Evolutionary conservation across 257 asterid species (phyloP).

Genomic region (Haberlea rhodopensis): DNA sequence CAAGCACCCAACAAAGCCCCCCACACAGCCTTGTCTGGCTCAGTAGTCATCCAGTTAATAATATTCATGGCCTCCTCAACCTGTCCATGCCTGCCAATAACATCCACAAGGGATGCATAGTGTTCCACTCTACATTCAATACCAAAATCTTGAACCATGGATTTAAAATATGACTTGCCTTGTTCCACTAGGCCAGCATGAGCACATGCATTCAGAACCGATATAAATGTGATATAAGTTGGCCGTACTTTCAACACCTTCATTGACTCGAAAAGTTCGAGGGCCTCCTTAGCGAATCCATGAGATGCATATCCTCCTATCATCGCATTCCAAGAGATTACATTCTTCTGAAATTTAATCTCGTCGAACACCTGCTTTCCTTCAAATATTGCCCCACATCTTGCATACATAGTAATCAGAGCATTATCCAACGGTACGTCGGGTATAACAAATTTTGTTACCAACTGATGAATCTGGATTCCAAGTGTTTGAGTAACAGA

Average conservation of each 20-base stretch:
- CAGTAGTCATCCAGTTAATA: conserved; percentile 47
- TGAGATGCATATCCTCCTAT: conserved; percentile 82
- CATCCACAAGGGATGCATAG: conserved; percentile 73
- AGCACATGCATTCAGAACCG: conserved; percentile 80
- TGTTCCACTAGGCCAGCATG: conserved; percentile 72
- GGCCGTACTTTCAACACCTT: conserved; percentile 51
- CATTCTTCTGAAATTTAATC: conserved; percentile 50
- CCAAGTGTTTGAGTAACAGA: conserved; percentile 58
- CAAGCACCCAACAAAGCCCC: conserved; percentile 86
- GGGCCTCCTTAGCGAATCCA: conserved; percentile 62
- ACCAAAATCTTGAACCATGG: conserved; percentile 63
- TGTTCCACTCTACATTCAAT: conserved; percentile 73
- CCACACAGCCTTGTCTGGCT: conserved; percentile 80
- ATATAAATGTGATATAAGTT: conserved; percentile 64
- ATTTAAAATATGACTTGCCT: conserved; percentile 53
- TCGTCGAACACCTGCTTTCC: conserved; percentile 57
- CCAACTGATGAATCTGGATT: conserved; percentile 73
- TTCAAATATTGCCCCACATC: conserved; percentile 70
- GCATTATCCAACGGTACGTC: conserved; percentile 74
- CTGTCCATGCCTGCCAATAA: conserved; percentile 59
- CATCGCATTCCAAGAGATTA: conserved; percentile 93
- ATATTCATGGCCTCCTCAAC: conserved; percentile 70
- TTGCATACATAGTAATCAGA: conserved; percentile 79
- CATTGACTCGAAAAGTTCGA: conserved; percentile 68
- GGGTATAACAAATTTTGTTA: conserved; percentile 52